Base-by-base conservation (phyloP, 306 rosid species). In the Prosopis cineraria region DNA sequence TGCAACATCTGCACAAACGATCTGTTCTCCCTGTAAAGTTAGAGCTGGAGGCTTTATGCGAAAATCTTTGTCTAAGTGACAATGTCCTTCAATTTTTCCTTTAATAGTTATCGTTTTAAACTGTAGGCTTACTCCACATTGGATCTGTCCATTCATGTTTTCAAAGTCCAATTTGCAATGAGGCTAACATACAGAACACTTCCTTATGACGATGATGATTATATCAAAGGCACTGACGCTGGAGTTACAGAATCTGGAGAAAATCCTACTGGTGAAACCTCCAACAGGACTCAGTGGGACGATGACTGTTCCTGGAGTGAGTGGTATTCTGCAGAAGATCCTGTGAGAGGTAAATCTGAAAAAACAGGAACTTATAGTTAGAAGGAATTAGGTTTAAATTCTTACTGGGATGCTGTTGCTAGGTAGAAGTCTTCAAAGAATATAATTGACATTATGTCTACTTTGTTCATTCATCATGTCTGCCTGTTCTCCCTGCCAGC, bases 241-340 rank as follows among this genome's bases (percentile, higher is more conserved):
- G 88, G 81, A 79, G 53, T 72, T 76, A 40, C 75, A 82, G 83
- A 87, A 48, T 78, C 87, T 80, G 91, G 64, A 40, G 84, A 72
- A 48, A 85, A 85, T 77, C 79, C 80, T 83, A 72, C 76, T 62
- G 81, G 72, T 73, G 92, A 88, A 50, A 68, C 65, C 65, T 87
- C 87, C 68, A 84, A 71, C 69, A 90, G 69, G 87, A 86, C 78
- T 47, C 98, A 92, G 52, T 95, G 99, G 98, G 99, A 95, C 85
- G 97, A 91, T 76, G 91, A 91, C 78, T 92, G 98, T 87, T 87
- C 92, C 72, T 95, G 98, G 98, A 95, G 95, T 74, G 93, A 88
- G 86, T 95, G 98, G 98, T 95, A 92, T 88, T 91, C 93, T 83
- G 90, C 98, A 7, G 99, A 95, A 85, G 99, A 95, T 84, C 99